Base-by-base conservation (phyloP, 139 green algal species). In the Asterochloris erici region DNA sequence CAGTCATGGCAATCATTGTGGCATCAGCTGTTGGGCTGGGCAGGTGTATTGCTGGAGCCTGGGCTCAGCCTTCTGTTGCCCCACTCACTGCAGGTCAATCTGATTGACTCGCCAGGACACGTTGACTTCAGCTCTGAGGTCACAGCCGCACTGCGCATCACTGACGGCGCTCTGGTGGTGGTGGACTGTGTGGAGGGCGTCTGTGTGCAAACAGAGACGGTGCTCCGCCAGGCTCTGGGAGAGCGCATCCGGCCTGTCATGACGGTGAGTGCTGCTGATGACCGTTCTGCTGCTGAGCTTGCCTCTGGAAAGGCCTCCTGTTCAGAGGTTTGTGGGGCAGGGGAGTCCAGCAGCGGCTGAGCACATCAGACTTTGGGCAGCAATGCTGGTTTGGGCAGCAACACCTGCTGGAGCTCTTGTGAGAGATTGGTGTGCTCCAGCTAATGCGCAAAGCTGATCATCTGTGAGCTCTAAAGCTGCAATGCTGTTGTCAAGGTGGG, bases 121-220 rank as follows among this genome's bases (percentile, higher is more conserved):
- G 97, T 99, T 61, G 97, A 99, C 90, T 99, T 99, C 86, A 98
- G 94, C 6, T 99, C 95, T 26, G 97, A 99, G 92, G 97, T 99
- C 63, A 99, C 97, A 38, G 97, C 97, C 29, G 97, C 97, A 13
- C 93, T 99, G 85, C 97, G 97, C 85, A 99, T 99, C 84, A 99
- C 97, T 79, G 97, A 99, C 87, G 97, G 97, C 79, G 97, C 97
- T 0, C 91, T 99, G 76, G 96, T 99, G 74, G 97, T 99, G 79
- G 97, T 99, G 78, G 97, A 99, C 88, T 99, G 95, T 92, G 94
- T 99, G 64, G 97, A 99, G 93, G 97, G 97, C 47, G 97, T 99
- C 79, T 99, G 97, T 88, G 97, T 99, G 88, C 97, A 99, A 93
- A 99, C 97, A 10, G 97, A 99, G 95, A 99, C 97, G 11, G 97